A percentile compares a stretch with the other conserved stretches of the same genome.
Conservation (phyloP, 2,329 filamentous ascomycete genomes). For the Amauroascus verrucosus region DNA sequence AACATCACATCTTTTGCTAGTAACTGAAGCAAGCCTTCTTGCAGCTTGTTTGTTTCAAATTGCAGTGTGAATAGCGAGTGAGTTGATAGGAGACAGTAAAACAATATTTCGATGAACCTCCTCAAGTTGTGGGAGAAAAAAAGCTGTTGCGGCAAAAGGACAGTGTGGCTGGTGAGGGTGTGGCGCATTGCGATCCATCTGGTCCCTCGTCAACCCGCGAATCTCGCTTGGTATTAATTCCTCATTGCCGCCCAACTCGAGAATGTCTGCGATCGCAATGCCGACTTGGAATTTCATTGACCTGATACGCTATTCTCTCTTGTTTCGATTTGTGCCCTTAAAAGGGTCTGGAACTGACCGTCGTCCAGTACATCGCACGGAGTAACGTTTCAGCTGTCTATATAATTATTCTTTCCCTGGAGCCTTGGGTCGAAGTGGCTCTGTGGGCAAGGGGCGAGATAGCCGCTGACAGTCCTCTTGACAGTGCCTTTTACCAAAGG, state of each 20-base stretch:
- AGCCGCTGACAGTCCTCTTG: neutral
- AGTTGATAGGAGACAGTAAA: neutral
- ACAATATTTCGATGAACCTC: too few relatives aligned
- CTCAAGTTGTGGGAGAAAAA: neutral
- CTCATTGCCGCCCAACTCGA: slow-evolving; percentile 3
- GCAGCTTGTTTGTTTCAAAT: too few relatives aligned
- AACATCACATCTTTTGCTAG: neutral
- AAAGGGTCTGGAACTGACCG: neutral
- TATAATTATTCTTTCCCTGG: neutral
- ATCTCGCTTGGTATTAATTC: neutral
- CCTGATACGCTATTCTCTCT: neutral
- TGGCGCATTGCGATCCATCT: neutral
- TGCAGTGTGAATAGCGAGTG: too few relatives aligned
- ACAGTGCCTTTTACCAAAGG: neutral
- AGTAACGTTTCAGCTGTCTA: neutral
- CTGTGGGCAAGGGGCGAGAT: neutral
- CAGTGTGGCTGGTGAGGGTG: neutral
- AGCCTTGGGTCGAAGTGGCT: neutral
- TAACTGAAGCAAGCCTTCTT: neutral
- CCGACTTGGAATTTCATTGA: slow-evolving; percentile 1
- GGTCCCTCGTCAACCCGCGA: neutral
- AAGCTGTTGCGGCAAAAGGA: neutral
- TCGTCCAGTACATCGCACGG: neutral
- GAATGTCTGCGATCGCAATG: slow-evolving; percentile 4
- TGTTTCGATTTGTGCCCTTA: neutral